These are phyloP conservation scores for Xylaria multiplex DNA, from an alignment of 2,329 filamentous ascomycete genomes.

Conservation along the genomic window DNA sequence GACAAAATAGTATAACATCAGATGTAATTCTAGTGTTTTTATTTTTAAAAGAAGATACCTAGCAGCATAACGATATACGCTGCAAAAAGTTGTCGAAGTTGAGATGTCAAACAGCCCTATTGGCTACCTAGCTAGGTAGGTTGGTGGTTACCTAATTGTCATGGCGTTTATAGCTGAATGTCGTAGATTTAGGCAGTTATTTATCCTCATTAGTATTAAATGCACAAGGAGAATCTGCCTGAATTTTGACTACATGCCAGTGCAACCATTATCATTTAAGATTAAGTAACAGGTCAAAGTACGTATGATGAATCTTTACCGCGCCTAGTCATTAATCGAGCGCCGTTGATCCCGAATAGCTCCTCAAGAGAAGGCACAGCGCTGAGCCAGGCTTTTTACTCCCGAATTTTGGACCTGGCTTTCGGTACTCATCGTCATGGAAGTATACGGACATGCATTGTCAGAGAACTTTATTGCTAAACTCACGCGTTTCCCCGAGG, in stretches of 20 bases:
- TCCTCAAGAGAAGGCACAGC: neutral
- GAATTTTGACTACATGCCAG: too few relatives aligned
- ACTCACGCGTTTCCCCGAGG: constrained; percentile 13
- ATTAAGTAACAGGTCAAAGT: neutral
- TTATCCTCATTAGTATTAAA: neutral
- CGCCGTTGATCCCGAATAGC: neutral
- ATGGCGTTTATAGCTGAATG: neutral
- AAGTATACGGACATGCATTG: neutral
- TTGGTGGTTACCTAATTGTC: neutral
- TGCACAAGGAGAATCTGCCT: neutral
- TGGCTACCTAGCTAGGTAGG: neutral
- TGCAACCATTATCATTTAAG: too few relatives aligned
- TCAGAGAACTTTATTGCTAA: constrained; percentile 1
- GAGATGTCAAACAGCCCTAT: neutral
- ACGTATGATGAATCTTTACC: neutral
- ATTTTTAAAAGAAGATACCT: too few relatives aligned
- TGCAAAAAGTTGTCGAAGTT: too few relatives aligned
- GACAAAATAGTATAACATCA: too few relatives aligned
- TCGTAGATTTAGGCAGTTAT: constrained; percentile 4
- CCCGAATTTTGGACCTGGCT: neutral
- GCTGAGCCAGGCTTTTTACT: neutral
- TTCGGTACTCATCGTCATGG: neutral
- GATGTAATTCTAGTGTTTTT: too few relatives aligned
- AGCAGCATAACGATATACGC: too few relatives aligned
- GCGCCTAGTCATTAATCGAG: neutral